Percentiles rank a stretch among this genome's conserved stretches.
Conservation (phyloP, 73 alveolate species). For the Paramecium sonneborni region DNA sequence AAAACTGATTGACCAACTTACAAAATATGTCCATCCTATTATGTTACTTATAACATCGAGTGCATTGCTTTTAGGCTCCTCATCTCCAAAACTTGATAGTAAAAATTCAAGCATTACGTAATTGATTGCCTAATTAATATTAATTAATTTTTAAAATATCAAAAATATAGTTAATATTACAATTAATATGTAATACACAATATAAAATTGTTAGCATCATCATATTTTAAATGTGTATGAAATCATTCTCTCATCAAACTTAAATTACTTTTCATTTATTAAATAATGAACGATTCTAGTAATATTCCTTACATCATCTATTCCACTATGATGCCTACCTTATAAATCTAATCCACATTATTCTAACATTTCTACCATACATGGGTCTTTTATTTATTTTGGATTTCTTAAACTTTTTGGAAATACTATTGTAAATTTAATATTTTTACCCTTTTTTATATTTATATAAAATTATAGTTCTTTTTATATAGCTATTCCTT, state of each 20-base stretch:
- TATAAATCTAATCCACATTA: conserved; percentile 63
- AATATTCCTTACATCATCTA: conserved; percentile 83
- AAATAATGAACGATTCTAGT: conserved; percentile 57
- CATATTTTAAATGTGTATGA: not conserved
- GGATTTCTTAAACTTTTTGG: not conserved
- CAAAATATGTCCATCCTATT: conserved; percentile 92
- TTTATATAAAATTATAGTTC: not conserved
- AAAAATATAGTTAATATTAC: not conserved
- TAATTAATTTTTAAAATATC: not conserved
- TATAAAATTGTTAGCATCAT: not conserved
- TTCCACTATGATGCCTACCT: conserved; percentile 87
- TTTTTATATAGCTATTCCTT: not conserved
- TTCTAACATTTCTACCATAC: conserved; percentile 79
- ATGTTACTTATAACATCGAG: conserved; percentile 45
- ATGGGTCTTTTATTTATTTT: conserved; percentile 21
- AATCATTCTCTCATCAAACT: conserved; percentile 46
- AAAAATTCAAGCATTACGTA: not conserved
- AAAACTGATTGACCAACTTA: conserved; percentile 91
- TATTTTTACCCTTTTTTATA: not conserved
- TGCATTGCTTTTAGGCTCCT: not conserved
- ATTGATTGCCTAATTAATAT: conserved; percentile 9
- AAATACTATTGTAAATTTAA: not conserved
- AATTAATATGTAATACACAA: not conserved
- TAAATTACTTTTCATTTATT: not conserved
- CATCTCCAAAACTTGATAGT: not conserved